Base-by-base conservation (phyloP, 2,329 filamentous ascomycete genomes). In the Cercospora sp. region DNA sequence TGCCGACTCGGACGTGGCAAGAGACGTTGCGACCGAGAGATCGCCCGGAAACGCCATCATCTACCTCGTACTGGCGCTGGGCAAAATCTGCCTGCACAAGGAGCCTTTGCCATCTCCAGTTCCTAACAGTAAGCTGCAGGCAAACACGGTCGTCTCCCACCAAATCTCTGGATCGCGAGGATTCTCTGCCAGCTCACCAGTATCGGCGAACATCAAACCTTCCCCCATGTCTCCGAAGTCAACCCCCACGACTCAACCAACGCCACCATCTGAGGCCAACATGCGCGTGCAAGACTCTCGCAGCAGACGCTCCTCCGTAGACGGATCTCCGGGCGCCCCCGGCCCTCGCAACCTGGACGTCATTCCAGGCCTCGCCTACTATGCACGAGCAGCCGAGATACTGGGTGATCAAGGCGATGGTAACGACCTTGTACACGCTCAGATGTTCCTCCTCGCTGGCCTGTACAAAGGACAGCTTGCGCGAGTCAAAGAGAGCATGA, bases 291-390 rank as follows among this genome's bases (percentile, higher is more conserved):
- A 64, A 40, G 68, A 73, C 7, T 68, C 73, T n/a, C 69, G 75
- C 23, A 79, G 76, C 65, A 73, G 75, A 33, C 70, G 76, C 36
- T 74, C 73, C 2, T 78, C 77, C 1, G 65, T 74, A 20, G 77
- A 79, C 23, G 75, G 71, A 12, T 69, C 68, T n/a, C 71, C 73
- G 9, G 61, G 55, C 10, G 64, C 67, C 5, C 61, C 60, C 23
- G 71, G 71, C 4, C 60, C 60, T n/a, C 71, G 74, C 20, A 80
- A 80, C 58, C 85, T 95, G 61, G 93, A 98, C 74, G 86, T 91
- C 6, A 91, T 97, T 69, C 94, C 95, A 0, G 95, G 95, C 0
- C 82, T 98, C 67, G 91, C 93, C 31, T 97, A 97, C 77, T 97
- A 94, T 78, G 91, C 91, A 1, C 89, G 91, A 69, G 94, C 93